phyloP scores from a whole-genome alignment of 2,329 filamentous ascomycete genomes.

The Beauveria asiatica region DNA sequence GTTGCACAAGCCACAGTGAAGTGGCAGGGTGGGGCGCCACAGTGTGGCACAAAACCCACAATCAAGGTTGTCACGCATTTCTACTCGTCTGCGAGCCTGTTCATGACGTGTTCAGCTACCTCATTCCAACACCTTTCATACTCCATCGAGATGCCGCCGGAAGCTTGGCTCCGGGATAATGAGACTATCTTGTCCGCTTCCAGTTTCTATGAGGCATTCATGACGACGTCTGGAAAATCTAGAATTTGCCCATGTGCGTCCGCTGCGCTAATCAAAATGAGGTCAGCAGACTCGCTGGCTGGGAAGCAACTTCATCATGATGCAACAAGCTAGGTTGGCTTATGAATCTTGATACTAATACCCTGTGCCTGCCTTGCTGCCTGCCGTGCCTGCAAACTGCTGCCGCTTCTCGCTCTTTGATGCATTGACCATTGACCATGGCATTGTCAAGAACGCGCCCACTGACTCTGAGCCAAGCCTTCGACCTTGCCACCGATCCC shows the following conservation, averaged over 20 bases:
- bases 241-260: neutral
- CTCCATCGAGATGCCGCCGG: slow-evolving; percentile 9
- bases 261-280: neutral
- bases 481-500: neutral
- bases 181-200: neutral
- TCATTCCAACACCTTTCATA: neutral
- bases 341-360: neutral
- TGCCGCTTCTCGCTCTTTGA: too few species aligned
- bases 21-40: neutral
- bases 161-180: slow-evolving; percentile 7
- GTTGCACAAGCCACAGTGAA: neutral
- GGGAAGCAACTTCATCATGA: too few species aligned
- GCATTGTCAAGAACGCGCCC: too few species aligned
- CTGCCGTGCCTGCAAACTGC: too few species aligned
- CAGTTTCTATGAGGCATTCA: neutral
- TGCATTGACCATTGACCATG: too few species aligned
- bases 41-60: slow-evolving; percentile 8
- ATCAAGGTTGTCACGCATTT: neutral
- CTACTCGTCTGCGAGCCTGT: neutral
- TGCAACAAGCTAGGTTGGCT: neutral
- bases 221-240: neutral
- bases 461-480: too few species aligned
- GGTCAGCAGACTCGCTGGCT: neutral
- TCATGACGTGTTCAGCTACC: slow-evolving; percentile 9
- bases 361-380: too few species aligned